Conservation (phyloP, 164 flowering plant genomes). For the grape (Vitis vinifera) region DNA sequence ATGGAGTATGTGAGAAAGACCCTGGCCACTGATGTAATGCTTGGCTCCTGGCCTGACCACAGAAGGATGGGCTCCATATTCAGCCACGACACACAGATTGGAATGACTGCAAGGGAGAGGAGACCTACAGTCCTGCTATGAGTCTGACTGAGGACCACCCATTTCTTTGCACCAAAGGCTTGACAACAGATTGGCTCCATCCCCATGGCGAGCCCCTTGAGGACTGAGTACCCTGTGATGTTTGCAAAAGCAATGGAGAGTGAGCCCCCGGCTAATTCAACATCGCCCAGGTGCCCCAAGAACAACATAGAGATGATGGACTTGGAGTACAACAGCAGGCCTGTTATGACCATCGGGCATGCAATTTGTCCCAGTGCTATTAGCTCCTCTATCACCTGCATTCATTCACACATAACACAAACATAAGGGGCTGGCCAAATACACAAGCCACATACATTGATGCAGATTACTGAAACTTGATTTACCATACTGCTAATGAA, state of each 20-base stretch:
- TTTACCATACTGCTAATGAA: constrained; percentile 4
- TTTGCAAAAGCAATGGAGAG: constrained; percentile 35
- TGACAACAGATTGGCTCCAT: constrained; percentile 44
- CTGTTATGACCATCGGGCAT: constrained; percentile 22
- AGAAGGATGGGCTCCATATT: constrained; percentile 33
- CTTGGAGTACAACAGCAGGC: constrained; percentile 24
- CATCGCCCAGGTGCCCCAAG: constrained; percentile 27
- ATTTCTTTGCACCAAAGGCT: constrained; percentile 35
- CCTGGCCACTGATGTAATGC: constrained; percentile 28
- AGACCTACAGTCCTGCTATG: constrained; percentile 23
- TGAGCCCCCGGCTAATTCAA: constrained; percentile 35
- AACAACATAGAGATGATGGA: constrained; percentile 33
- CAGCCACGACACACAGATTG: constrained; percentile 38
- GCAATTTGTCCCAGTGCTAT: constrained; percentile 23
- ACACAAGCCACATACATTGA: neutral
- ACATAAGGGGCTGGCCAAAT: neutral
- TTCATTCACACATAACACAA: neutral
- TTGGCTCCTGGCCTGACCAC: constrained; percentile 35
- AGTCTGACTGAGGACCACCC: constrained; percentile 20
- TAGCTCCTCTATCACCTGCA: constrained; percentile 46
- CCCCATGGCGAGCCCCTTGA: constrained; percentile 40
- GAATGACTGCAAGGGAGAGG: constrained; percentile 23
- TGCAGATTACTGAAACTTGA: neutral
- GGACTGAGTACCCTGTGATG: constrained; percentile 39
- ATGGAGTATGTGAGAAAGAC: constrained; percentile 29